phyloP scores from a whole-genome alignment of 805 yeast genomes.

The Scheffersomyces ergatensis region DNA sequence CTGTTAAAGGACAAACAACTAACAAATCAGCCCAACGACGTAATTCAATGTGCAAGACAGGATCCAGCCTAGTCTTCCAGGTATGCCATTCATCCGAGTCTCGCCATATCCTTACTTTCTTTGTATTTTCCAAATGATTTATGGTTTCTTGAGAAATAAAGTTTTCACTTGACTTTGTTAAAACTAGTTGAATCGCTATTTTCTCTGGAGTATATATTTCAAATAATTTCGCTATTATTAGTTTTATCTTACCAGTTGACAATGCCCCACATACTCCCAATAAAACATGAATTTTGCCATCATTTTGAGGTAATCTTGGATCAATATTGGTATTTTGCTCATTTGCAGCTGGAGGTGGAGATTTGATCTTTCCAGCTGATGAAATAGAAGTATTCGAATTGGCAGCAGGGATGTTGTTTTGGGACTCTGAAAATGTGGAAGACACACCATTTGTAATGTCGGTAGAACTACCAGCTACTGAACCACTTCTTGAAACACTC shows the following conservation, averaged over 20 bases:
- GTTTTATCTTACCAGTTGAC: slow-evolving; percentile 49
- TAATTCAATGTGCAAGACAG: slow-evolving; percentile 90
- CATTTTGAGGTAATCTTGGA: slow-evolving; percentile 47
- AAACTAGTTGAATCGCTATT: slow-evolving; percentile 51
- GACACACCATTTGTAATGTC: not conserved
- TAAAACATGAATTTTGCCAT: slow-evolving; percentile 54
- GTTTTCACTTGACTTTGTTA: slow-evolving; percentile 52
- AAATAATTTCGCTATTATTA: slow-evolving; percentile 49
- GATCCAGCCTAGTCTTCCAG: slow-evolving; percentile 83
- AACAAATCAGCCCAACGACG: slow-evolving; percentile 96
- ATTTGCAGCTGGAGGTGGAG: slow-evolving; percentile 1
- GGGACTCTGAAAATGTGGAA: not conserved
- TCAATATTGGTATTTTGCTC: slow-evolving; percentile 55
- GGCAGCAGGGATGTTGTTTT: not conserved
- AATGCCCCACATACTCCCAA: slow-evolving; percentile 61
- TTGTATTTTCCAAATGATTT: slow-evolving; percentile 31
- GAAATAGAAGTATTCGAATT: slow-evolving; percentile 1
- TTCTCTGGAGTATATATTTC: slow-evolving; percentile 52
- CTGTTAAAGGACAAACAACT: slow-evolving; percentile 90
- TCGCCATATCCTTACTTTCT: slow-evolving; percentile 52
- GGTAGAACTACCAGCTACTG: slow-evolving; percentile 8
- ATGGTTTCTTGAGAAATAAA: slow-evolving; percentile 49
- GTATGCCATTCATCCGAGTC: slow-evolving; percentile 62
- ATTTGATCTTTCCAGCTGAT: not conserved
- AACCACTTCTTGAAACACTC: slow-evolving; percentile 38